A percentile compares a stretch with the other conserved stretches of the same genome.
Evolutionary conservation across 208 protist species (phyloP).

Genomic region (Leishmania tropica): DNA sequence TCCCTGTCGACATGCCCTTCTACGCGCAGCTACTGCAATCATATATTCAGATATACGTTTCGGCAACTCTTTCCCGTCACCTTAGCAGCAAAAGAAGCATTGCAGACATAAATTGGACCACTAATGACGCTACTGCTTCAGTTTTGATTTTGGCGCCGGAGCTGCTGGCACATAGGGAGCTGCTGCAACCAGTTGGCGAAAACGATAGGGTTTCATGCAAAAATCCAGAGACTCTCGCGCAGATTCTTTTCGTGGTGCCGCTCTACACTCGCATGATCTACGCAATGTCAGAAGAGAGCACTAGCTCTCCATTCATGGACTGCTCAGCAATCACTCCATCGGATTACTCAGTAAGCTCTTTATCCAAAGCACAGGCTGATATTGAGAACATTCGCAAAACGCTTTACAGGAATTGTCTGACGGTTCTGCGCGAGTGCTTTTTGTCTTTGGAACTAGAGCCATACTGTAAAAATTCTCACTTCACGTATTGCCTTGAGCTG

Average conservation of each 20-base stretch:
- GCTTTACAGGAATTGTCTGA: conserved; percentile 71
- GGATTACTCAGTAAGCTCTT: conserved; percentile 21
- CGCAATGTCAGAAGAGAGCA: conserved; percentile 19
- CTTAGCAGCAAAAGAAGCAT: conserved; percentile 21
- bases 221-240: conserved; percentile 20
- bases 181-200: conserved; percentile 17
- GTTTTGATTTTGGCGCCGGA: conserved; percentile 45
- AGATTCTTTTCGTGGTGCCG: conserved; percentile 28
- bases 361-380: conserved; percentile 38
- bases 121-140: conserved; percentile 35
- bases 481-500: conserved; percentile 75
- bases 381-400: conserved; percentile 43
- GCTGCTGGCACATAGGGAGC: conserved; percentile 23
- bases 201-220: conserved; percentile 15
- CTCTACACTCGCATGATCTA: conserved; percentile 34
- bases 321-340: background rate
- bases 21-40: conserved; percentile 33
- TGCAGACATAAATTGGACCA: conserved; percentile 50
- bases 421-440: conserved; percentile 57
- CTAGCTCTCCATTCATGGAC: conserved; percentile 6
- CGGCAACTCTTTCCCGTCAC: conserved; percentile 26
- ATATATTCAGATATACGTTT: conserved; percentile 35
- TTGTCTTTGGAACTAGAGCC: conserved; percentile 64
- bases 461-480: conserved; percentile 54
- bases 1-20: conserved; percentile 30